Evolutionary conservation across 768 basidiomycete genomes (phyloP).

Genomic region (Lactarius quietus): DNA sequence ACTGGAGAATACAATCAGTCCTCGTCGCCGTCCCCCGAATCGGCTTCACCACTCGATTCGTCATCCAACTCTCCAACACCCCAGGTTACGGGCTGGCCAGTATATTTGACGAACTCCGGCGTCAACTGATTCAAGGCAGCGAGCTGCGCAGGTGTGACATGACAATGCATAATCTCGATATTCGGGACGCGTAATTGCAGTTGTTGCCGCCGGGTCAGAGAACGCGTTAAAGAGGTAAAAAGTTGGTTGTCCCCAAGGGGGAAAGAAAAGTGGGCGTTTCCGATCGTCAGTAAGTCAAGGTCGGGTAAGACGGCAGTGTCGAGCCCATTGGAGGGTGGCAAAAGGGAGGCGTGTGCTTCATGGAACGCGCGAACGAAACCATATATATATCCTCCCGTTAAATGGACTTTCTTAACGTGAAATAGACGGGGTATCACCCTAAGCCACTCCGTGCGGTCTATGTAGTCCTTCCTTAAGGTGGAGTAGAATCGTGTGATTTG

Average conservation of each 20-base stretch:
- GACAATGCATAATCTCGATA: conserved; percentile 4
- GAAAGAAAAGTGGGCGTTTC: conserved; percentile 20
- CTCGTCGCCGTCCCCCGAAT: background rate
- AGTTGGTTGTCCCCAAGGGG: conserved; percentile 17
- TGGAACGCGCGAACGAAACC: conserved; percentile 9
- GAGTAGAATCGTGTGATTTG: conserved; percentile 1
- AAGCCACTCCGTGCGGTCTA: conserved; percentile 8
- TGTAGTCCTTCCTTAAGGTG: background rate
- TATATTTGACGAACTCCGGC: background rate
- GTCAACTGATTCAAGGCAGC: conserved; percentile 10
- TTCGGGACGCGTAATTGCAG: background rate
- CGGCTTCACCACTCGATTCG: conserved; percentile 8
- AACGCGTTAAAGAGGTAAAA: conserved; percentile 14
- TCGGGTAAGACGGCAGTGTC: conserved; percentile 1
- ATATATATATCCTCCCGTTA: conserved; percentile 10
- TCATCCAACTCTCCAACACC: conserved; percentile 15
- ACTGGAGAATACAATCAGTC: background rate
- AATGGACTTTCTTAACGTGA: background rate
- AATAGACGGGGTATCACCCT: conserved; percentile 12
- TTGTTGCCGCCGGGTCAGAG: conserved; percentile 6
- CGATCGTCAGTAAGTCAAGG: conserved; percentile 1
- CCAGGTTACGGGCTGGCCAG: conserved; percentile 13
- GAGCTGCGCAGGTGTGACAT: conserved; percentile 17
- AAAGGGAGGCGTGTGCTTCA: background rate
- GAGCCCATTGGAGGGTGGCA: background rate